phyloP scores from a whole-genome alignment of 768 basidiomycete genomes.

The Crepidotus variabilis region DNA sequence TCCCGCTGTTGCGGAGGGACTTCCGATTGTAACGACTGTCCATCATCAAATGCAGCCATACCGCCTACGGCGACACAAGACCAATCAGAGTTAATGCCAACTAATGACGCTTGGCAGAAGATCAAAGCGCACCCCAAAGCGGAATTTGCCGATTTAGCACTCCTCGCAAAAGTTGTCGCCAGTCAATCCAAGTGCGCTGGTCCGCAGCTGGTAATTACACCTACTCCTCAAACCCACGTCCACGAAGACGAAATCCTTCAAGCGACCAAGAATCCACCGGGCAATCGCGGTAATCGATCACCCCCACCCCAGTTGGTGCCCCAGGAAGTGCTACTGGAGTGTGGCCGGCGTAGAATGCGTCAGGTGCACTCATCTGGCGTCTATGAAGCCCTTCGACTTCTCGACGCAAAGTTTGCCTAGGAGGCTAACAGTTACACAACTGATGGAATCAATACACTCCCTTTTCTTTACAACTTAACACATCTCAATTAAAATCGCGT shows the following conservation, averaged over 20 bases:
- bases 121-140: constrained; percentile 89
- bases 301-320: constrained; percentile 54
- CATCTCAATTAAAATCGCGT: not conserved
- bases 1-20: constrained; percentile 19
- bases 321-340: constrained; percentile 57
- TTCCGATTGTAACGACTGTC: constrained; percentile 13
- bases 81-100: constrained; percentile 60
- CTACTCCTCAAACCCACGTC: constrained; percentile 13
- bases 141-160: constrained; percentile 74
- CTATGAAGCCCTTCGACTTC: constrained; percentile 66
- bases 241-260: not conserved
- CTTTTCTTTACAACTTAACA: not conserved
- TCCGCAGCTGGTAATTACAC: constrained; percentile 58
- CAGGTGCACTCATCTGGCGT: constrained; percentile 75
- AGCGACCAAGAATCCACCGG: not conserved
- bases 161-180: constrained; percentile 87
- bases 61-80: constrained; percentile 9
- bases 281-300: constrained; percentile 6
- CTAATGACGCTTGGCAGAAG: constrained; percentile 79
- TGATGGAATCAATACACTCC: not conserved
- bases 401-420: constrained; percentile 59
- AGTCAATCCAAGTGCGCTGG: constrained; percentile 77
- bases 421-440: not conserved
- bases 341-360: constrained; percentile 57
- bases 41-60: constrained; percentile 17